Percentiles rank a stretch among this genome's conserved stretches.
These are phyloP conservation scores for Nemania abortiva DNA, from an alignment of 2,329 filamentous ascomycete species.

Conservation along the genomic window DNA sequence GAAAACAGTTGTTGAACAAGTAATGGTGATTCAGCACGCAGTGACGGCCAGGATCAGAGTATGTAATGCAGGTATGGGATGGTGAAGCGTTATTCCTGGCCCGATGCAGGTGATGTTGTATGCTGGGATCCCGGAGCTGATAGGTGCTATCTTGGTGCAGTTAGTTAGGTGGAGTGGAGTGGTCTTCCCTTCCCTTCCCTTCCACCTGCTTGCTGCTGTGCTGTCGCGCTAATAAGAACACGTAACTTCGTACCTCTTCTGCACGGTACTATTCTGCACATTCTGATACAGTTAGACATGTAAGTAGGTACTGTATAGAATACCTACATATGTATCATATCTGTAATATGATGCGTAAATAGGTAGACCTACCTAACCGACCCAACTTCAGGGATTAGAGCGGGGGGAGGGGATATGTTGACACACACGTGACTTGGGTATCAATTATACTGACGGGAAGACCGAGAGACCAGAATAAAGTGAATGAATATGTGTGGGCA, in stretches of 20 bases:
- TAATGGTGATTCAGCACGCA: constrained; percentile 17
- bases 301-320: too few relatives aligned
- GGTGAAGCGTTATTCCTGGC: constrained; percentile 22
- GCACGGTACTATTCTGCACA: constrained; percentile 2
- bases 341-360: not conserved
- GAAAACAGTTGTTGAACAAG: constrained; percentile 11
- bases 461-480: not conserved
- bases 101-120: constrained; percentile 14
- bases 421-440: constrained; percentile 24
- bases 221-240: constrained; percentile 1
- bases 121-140: not conserved
- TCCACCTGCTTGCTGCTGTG: not conserved
- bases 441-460: constrained; percentile 2
- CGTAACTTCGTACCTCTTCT: not conserved
- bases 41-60: not conserved
- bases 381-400: constrained; percentile 1
- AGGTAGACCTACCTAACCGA: not conserved
- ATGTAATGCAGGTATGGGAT: constrained; percentile 1
- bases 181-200: not conserved
- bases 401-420: constrained; percentile 12
- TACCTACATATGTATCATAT: too few relatives aligned
- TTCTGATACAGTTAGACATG: not conserved
- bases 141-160: not conserved
- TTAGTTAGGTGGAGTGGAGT: not conserved
- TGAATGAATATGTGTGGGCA: not conserved